Evolutionary conservation across 345 rosid species (phyloP), one percentile per base, ranked within the genome.

Genomic region (Eucalyptus curtisii): DNA sequence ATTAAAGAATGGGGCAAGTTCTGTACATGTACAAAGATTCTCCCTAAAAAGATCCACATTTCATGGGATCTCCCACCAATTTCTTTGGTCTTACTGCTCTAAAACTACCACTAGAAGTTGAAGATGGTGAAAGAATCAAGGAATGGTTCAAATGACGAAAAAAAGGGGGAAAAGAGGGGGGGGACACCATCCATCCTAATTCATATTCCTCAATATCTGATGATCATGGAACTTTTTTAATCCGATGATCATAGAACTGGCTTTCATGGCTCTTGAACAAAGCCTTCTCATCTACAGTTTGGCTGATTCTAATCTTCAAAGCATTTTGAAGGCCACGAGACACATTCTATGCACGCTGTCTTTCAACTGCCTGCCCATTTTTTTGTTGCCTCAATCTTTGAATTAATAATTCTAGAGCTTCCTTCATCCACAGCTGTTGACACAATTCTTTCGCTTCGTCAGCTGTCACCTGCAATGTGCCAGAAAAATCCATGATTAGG

Each of bases 401-500:
- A 24, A 92, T 92, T 81, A 95, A 85, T 86, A 82, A 86, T n/a
- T 94, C 95, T 49, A 95, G 89, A 13, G 96, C 95, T 89, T 95
- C 95, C 91, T 94, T 94, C 96, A 95, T 95, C 96, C 96, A 95
- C 91, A 85, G 76, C 53, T 90, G 90, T 50, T 92, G 92, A 87
- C 96, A 95, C 79, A 64, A 87, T 49, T 90, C 91, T 90, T 92
- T 91, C 42, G 96, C 96, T 48, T 95, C 95, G 2, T 85, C 87
- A 30, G 90, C 95, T 44, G 94, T 91, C 92, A 93, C 87, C 96
- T 95, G 82, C 30, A 50, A 12, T 80, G 66, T 55, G 71, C 49
- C 79, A 37, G 47, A 24, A 61, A 31, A 8, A 59, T 30, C 33
- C 44, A n/a, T 6, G 44, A 89, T 89, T 86, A 66, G 85, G 16